These are phyloP conservation scores for Colletotrichum liriopes DNA, from an alignment of 2,329 filamentous ascomycete species.

Conservation along the genomic window DNA sequence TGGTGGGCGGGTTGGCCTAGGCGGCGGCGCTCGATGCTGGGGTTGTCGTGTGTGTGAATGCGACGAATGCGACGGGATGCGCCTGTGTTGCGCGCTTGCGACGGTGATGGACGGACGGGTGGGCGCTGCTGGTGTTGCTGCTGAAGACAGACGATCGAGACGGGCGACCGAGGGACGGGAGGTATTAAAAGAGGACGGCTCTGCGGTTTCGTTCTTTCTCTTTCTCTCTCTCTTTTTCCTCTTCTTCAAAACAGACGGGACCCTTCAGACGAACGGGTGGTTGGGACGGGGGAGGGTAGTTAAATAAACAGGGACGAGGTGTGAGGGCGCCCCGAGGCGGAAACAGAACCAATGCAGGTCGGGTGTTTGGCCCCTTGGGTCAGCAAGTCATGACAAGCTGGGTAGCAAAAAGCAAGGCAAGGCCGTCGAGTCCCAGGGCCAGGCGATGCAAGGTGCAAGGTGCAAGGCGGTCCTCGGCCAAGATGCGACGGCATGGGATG, in stretches of 20 bases:
- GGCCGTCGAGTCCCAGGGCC: background rate
- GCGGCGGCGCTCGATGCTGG: background rate
- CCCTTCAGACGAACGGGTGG: slow-evolving; percentile 30
- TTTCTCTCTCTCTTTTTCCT: background rate
- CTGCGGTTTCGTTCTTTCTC: background rate
- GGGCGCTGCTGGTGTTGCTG: background rate
- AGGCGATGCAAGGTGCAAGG: slow-evolving; percentile 4
- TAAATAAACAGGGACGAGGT: slow-evolving; percentile 30
- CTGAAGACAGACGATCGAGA: background rate
- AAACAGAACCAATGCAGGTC: slow-evolving; percentile 32
- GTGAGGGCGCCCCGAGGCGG: slow-evolving; percentile 2
- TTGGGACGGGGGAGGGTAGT: slow-evolving; percentile 35
- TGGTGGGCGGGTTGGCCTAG: slow-evolving; percentile 53
- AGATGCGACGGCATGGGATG: slow-evolving; percentile 4
- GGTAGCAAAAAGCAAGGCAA: slow-evolving; percentile 14
- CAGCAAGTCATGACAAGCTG: slow-evolving; percentile 13
- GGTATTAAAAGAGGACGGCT: background rate
- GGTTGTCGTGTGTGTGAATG: background rate
- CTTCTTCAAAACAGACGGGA: background rate
- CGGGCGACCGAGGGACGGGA: slow-evolving; percentile 5
- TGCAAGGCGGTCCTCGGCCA: slow-evolving; percentile 3
- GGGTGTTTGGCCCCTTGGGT: slow-evolving; percentile 14
- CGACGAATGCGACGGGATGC: slow-evolving; percentile 19
- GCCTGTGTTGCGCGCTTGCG: slow-evolving; percentile 20
- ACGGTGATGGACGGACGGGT: background rate